These are phyloP conservation scores for Ophiobolus disseminans DNA, from an alignment of 2,329 filamentous ascomycete genomes.

Conservation along the genomic window DNA sequence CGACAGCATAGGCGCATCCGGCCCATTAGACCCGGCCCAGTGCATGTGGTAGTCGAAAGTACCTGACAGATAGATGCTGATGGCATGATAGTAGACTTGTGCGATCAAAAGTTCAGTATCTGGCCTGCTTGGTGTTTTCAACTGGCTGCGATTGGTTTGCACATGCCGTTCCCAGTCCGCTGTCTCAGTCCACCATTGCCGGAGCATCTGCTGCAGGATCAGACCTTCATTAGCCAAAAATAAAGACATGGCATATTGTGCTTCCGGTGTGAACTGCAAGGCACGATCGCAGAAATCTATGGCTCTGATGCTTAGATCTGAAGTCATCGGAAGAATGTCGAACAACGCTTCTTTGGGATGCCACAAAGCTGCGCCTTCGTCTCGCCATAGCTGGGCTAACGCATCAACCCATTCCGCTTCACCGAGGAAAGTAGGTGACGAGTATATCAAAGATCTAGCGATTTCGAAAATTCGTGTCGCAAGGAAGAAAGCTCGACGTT, in stretches of 20 bases:
- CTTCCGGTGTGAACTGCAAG: not conserved
- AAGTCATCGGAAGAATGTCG: constrained; percentile 30
- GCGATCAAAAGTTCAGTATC: constrained; percentile 25
- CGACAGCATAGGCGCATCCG: constrained; percentile 26
- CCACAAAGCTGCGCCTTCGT: constrained; percentile 18
- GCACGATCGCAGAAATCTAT: constrained; percentile 12
- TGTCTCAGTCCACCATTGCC: constrained; percentile 23
- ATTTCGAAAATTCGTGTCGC: constrained; percentile 38
- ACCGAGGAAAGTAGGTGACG: constrained; percentile 30
- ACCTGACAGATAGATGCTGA: constrained; percentile 38
- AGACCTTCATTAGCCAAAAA: constrained; percentile 29
- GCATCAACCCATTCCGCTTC: constrained; percentile 25
- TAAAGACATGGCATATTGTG: not conserved
- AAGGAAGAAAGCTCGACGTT: constrained; percentile 32
- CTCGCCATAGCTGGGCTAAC: constrained; percentile 23
- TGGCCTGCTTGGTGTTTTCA: not conserved
- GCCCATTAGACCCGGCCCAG: constrained; percentile 23
- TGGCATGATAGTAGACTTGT: constrained; percentile 30
- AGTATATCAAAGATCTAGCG: constrained; percentile 33
- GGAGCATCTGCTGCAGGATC: constrained; percentile 16
- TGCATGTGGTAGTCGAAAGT: constrained; percentile 33
- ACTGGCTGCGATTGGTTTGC: not conserved
- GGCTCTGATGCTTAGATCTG: constrained; percentile 26
- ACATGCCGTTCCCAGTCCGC: constrained; percentile 13
- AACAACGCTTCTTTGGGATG: constrained; percentile 37